Evolutionary conservation across 306 rosid genomes (phyloP), one percentile per base, ranked within the genome.

Genomic region (Argentina anserina): DNA sequence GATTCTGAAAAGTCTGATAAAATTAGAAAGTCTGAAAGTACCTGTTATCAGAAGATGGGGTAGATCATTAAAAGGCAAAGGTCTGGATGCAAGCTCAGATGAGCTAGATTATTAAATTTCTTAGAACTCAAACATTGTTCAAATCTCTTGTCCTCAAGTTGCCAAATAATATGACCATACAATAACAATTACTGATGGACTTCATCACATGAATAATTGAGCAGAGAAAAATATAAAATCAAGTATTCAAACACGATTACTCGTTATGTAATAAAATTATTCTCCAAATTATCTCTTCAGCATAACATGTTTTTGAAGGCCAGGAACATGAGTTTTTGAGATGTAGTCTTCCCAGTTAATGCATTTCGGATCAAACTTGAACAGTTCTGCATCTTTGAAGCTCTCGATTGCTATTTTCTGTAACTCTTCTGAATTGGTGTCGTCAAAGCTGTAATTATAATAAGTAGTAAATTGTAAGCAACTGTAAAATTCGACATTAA

Each of bases 311-410:
- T 81, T 81, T 10, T n/a, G 4, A 17, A 85, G 82, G 6, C 86
- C 92, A 31, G 87, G 87, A 58, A 81, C 74, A 75, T 83, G 90
- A 9, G 37, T 10, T 25, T 77, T 80, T 78, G 80, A 55, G 71
- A 88, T 34, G 62, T 81, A 83, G 23, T 88, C 81, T 5, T 53
- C 74, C 90, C 92, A 83, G 21, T 85, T 82, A 56, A 83, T 75
- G 49, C 50, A 37, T 1, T 13, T 75, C 0, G 87, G 84, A 36
- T 88, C 85, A 61, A 84, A 84, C 29, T 73, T 12, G 17, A 82
- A 76, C 14, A 4, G 61, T 0, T n/a, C 82, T 46, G 18, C 59
- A 12, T 69, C 70, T 11, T 7, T 39, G 29, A 10, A 28, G 59
- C 50, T n/a, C 61, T 49, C 72, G 5, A 36, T 21, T 60, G 71